phyloP scores from a whole-genome alignment of 768 basidiomycete genomes.

The Leccinum longicurvipes region DNA sequence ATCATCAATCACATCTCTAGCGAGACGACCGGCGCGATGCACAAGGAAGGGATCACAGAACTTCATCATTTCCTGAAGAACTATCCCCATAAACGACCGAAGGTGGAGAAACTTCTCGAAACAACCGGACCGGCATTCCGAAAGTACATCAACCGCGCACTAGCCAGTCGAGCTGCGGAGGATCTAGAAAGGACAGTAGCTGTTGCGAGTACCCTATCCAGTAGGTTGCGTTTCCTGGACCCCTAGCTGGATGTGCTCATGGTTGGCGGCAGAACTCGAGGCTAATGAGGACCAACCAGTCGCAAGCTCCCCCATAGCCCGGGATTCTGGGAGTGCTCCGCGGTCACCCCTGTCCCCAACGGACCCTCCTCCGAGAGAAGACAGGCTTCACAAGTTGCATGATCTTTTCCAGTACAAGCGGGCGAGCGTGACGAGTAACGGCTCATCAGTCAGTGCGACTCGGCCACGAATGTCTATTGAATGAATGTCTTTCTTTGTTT shows the following conservation, averaged over 20 bases:
- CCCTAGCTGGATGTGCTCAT: conserved; percentile 8
- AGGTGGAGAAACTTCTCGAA: conserved; percentile 85
- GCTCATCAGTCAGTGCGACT: conserved; percentile 31
- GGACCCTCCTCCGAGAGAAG: conserved; percentile 48
- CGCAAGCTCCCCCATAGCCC: conserved; percentile 29
- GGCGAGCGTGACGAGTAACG: conserved; percentile 55
- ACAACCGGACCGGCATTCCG: conserved; percentile 87
- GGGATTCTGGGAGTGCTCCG: conserved; percentile 30
- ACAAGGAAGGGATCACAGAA: conserved; percentile 93
- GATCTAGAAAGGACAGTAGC: conserved; percentile 77
- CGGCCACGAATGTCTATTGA: conserved; percentile 17
- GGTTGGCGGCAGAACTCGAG: conserved; percentile 51
- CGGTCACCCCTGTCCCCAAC: conserved; percentile 33
- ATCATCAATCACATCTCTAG: conserved; percentile 87
- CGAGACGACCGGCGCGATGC: conserved; percentile 83
- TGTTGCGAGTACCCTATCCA: conserved; percentile 80
- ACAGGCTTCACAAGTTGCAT: conserved; percentile 71
- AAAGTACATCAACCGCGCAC: conserved; percentile 85
- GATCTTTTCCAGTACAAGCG: conserved; percentile 78
- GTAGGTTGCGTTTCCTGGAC: conserved; percentile 41
- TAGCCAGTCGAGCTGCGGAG: conserved; percentile 84
- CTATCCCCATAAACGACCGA: conserved; percentile 77
- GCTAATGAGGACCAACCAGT: conserved; percentile 46
- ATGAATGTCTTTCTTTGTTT: conserved; percentile 14
- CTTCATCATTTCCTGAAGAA: conserved; percentile 91